Evolutionary conservation across 495 filamentous ascomycete genomes (phyloP).

Genomic region (Bacidia rubella): DNA sequence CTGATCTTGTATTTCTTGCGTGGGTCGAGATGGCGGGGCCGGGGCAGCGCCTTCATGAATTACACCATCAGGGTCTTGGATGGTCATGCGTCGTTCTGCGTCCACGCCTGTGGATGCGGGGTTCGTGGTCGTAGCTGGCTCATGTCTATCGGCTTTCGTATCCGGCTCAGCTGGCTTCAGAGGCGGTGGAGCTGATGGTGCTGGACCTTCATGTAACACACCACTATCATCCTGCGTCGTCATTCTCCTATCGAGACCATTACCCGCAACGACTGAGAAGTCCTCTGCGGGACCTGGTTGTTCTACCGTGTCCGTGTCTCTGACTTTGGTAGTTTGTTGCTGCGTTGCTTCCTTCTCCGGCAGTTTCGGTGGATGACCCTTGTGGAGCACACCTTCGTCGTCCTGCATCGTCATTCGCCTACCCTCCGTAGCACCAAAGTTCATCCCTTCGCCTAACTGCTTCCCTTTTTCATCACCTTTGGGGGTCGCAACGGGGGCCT

Average conservation of each 20-base stretch:
- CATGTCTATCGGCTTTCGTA: neutral
- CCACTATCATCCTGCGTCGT: slow-evolving; percentile 11
- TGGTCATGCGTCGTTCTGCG: slow-evolving; percentile 2
- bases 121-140: neutral
- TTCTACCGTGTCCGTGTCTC: neutral
- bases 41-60: slow-evolving; percentile 8
- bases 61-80: slow-evolving; percentile 11
- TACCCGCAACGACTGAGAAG: too few relatives aligned
- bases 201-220: slow-evolving; percentile 8
- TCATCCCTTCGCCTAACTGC: neutral
- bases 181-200: neutral
- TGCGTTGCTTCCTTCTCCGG: neutral
- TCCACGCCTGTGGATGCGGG: neutral
- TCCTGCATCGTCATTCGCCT: slow-evolving; percentile 5
- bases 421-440: neutral
- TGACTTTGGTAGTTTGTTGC: neutral
- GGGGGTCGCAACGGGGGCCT: slow-evolving; percentile 9
- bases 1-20: neutral
- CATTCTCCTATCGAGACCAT: neutral
- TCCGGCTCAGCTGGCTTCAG: neutral
- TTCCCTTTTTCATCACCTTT: slow-evolving; percentile 8
- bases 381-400: slow-evolving; percentile 11
- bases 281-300: neutral
- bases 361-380: neutral
- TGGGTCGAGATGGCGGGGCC: neutral